phyloP scores from a whole-genome alignment of 2,329 filamentous ascomycete species.

The Fusarium sp. region DNA sequence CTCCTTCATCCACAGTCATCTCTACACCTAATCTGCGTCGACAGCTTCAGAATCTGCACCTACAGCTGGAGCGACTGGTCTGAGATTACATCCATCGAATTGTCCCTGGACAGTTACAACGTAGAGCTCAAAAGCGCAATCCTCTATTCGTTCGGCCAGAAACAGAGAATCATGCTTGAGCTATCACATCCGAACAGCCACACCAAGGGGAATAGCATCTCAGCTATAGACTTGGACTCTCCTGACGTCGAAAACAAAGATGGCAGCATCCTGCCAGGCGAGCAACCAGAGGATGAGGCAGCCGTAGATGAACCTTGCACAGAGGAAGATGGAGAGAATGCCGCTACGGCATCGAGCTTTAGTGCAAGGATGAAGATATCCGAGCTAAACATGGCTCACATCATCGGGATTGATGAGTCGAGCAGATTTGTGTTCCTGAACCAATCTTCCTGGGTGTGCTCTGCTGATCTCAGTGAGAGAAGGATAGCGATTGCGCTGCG shows the following conservation, averaged over 20 bases:
- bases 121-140: slow-evolving; percentile 39
- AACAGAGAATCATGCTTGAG: slow-evolving; percentile 27
- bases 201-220: slow-evolving; percentile 7
- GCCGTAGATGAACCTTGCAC: slow-evolving; percentile 4
- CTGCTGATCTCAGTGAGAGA: slow-evolving; percentile 14
- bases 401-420: slow-evolving; percentile 46
- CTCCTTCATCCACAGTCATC: slow-evolving; percentile 33
- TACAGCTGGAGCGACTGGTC: slow-evolving; percentile 46
- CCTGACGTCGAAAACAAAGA: background rate
- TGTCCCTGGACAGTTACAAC: slow-evolving; percentile 11
- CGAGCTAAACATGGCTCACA: slow-evolving; percentile 13
- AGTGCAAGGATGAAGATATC: slow-evolving; percentile 1
- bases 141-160: slow-evolving; percentile 26
- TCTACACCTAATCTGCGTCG: slow-evolving; percentile 44
- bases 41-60: slow-evolving; percentile 35
- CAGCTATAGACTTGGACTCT: slow-evolving; percentile 20
- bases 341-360: background rate
- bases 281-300: background rate
- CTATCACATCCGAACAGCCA: slow-evolving; percentile 6
- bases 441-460: slow-evolving; percentile 30
- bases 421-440: slow-evolving; percentile 48
- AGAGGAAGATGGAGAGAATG: background rate
- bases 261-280: background rate
- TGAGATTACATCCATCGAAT: slow-evolving; percentile 27
- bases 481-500: slow-evolving; percentile 1